Evolutionary conservation across 2,329 filamentous ascomycete genomes (phyloP).

Genomic region (Cladosporium austrohemisphaericum): DNA sequence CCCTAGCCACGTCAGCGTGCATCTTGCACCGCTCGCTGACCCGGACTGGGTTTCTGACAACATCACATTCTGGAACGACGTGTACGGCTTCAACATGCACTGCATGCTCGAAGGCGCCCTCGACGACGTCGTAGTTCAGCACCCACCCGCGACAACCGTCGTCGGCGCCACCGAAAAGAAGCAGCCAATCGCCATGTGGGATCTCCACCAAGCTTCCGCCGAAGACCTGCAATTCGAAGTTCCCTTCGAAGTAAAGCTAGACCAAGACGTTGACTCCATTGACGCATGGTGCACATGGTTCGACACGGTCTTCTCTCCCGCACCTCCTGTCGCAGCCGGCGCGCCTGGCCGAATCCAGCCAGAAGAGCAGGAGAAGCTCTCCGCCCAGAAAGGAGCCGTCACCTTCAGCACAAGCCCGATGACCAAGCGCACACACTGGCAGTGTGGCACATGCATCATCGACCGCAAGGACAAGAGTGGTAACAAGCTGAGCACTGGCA

Average conservation of each 20-base stretch:
- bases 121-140: slow-evolving; percentile 56
- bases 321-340: slow-evolving; percentile 47
- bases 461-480: slow-evolving; percentile 51
- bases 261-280: slow-evolving; percentile 61
- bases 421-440: slow-evolving; percentile 81
- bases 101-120: slow-evolving; percentile 81
- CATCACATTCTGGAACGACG: slow-evolving; percentile 81
- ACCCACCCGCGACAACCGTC: slow-evolving; percentile 17
- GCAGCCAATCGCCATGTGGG: slow-evolving; percentile 67
- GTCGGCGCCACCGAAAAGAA: slow-evolving; percentile 44
- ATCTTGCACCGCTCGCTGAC: slow-evolving; percentile 76
- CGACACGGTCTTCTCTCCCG: slow-evolving; percentile 81
- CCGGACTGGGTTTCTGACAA: slow-evolving; percentile 72
- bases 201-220: slow-evolving; percentile 68
- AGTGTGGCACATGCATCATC: slow-evolving; percentile 72
- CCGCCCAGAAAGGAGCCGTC: slow-evolving; percentile 60
- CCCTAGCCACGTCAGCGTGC: slow-evolving; percentile 78
- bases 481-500: slow-evolving; percentile 7
- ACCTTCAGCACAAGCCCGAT: slow-evolving; percentile 84
- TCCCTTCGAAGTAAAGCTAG: slow-evolving; percentile 61
- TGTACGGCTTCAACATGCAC: slow-evolving; percentile 93
- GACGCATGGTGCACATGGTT: slow-evolving; percentile 93
- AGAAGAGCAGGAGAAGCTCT: slow-evolving; percentile 31
- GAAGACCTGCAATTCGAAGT: slow-evolving; percentile 73
- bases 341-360: slow-evolving; percentile 44